Evolutionary conservation across 305 asterid genomes (phyloP), one percentile per base, ranked within the genome.

Genomic region (Fraxinus sp.): DNA sequence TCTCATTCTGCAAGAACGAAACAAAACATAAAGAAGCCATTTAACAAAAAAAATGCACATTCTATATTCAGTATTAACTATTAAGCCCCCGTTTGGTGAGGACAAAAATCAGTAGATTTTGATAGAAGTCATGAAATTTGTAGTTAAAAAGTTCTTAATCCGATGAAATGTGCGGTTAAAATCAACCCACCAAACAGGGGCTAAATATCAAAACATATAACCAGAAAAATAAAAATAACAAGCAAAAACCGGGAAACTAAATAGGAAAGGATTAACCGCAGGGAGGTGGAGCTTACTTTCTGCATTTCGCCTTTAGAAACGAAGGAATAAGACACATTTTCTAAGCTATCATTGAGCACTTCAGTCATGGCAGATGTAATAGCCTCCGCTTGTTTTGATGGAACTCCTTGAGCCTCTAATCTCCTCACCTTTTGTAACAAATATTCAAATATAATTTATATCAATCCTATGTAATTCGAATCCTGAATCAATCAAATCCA

Each of bases 341-440:
- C 97, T 88, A 93, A 89, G 82, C 98, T 91, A 28, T 93, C 98
- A 59, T 91, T 91, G 78, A 95, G 76, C 59, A 93, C 97, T 49
- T 92, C 93, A 9, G 91, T 92, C 89, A 95, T 87, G 1, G 95
- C 91, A 75, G 85, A 91, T 8, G 98, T 94, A 70, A 94, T 90
- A 55, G 97, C 98, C 92, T 95, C 97, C 18, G 99, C 99, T 57
- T 94, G 98, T 86, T 87, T 86, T 24, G 97, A 83, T 32, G 95
- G 97, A 84, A 95, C 88, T 0, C 98, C 98, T 84, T 93, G 91
- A 64, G 88, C 89, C 88, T 95, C 98, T 81, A 95, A 90, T 88
- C 91, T 90, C 89, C 97, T 89, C 49, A 93, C 99, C 98, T 94
- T 13, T 16, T 20, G 41, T 71, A 30, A 30, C 44, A 71, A 30